Conservation (phyloP, 2,329 filamentous ascomycete genomes). For the Xylaria sp. region DNA sequence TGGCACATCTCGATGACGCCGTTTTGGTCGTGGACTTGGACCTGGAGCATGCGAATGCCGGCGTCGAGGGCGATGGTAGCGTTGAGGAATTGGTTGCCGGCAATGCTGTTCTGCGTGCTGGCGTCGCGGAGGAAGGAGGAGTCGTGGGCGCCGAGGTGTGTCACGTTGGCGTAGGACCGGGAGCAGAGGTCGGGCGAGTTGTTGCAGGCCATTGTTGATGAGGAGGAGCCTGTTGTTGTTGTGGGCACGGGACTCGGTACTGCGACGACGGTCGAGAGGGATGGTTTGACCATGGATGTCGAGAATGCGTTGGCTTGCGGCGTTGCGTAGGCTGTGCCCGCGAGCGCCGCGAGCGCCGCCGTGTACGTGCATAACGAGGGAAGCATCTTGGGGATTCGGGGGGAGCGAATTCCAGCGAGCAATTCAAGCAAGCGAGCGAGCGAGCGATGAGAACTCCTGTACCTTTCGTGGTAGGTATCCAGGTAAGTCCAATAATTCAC, state of each 20-base stretch:
- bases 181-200: conserved; percentile 71
- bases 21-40: conserved; percentile 61
- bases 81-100: conserved; percentile 71
- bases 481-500: neutral
- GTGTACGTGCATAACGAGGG: conserved; percentile 9
- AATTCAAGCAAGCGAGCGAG: too few relatives aligned
- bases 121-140: conserved; percentile 64
- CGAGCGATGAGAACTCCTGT: too few relatives aligned
- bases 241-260: conserved; percentile 8
- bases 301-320: conserved; percentile 8
- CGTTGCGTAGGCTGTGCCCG: conserved; percentile 11
- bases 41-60: conserved; percentile 65
- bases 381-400: conserved; percentile 5
- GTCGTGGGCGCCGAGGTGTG: conserved; percentile 72
- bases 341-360: conserved; percentile 10
- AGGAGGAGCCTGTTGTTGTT: too few relatives aligned
- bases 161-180: conserved; percentile 68
- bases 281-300: neutral
- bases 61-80: conserved; percentile 64
- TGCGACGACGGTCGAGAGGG: conserved; percentile 11
- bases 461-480: too few relatives aligned
- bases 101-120: conserved; percentile 54
- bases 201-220: conserved; percentile 58
- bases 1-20: conserved; percentile 65
- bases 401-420: too few relatives aligned